Conservation (phyloP, 2,329 filamentous ascomycete genomes). For the Microsporum audouinii region DNA sequence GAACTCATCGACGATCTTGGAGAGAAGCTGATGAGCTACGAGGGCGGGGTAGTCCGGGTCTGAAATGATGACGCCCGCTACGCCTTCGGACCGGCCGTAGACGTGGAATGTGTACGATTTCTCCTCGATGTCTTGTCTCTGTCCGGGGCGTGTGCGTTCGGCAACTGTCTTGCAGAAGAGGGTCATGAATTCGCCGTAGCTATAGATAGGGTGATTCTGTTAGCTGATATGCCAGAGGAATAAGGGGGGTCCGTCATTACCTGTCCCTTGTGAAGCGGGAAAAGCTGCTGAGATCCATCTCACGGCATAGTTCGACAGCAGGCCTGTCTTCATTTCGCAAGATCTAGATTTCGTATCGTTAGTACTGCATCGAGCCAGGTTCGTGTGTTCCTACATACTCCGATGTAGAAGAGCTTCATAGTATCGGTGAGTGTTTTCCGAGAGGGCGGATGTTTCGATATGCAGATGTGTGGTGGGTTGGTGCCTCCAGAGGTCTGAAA, state of each 20-base stretch:
- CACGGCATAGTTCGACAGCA: slow-evolving; percentile 62
- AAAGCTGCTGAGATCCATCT: slow-evolving; percentile 67
- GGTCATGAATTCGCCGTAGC: slow-evolving; percentile 61
- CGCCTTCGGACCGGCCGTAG: slow-evolving; percentile 61
- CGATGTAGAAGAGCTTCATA: slow-evolving; percentile 84
- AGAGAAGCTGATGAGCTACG: slow-evolving; percentile 44
- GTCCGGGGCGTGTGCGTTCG: slow-evolving; percentile 65
- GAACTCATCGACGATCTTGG: slow-evolving; percentile 75
- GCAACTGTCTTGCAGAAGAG: slow-evolving; percentile 80
- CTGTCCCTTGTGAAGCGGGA: slow-evolving; percentile 66
- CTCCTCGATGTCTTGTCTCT: slow-evolving; percentile 55
- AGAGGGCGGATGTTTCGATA: neutral
- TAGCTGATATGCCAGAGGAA: neutral
- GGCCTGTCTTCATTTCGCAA: slow-evolving; percentile 69
- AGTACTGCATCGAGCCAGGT: neutral
- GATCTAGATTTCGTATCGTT: slow-evolving; percentile 43
- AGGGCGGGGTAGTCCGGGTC: slow-evolving; percentile 37
- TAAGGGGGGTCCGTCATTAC: slow-evolving; percentile 27
- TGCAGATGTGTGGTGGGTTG: neutral
- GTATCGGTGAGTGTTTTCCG: slow-evolving; percentile 23
- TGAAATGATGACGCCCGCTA: slow-evolving; percentile 65
- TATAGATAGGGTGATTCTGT: slow-evolving; percentile 17
- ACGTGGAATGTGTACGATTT: slow-evolving; percentile 52
- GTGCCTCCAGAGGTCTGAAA: neutral
- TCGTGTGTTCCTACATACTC: slow-evolving; percentile 45